phyloP scores from a whole-genome alignment of 2,329 filamentous ascomycete genomes.

The Penicillium sp. region DNA sequence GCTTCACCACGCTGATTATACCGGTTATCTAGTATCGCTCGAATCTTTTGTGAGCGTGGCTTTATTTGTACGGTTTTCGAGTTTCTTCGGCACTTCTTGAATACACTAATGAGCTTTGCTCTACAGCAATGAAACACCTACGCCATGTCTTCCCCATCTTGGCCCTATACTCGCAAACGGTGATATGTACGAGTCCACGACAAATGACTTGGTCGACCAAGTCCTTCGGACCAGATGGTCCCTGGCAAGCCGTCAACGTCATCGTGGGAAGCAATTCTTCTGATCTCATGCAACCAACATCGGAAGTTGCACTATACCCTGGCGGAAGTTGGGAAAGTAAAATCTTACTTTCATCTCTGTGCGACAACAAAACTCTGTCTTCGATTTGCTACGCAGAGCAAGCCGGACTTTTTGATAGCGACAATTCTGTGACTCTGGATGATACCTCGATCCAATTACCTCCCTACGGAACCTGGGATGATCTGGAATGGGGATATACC shows the following conservation, averaged over 20 bases:
- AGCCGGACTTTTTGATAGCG: constrained; percentile 1
- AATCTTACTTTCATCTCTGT: neutral
- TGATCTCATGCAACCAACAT: neutral
- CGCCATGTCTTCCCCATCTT: neutral
- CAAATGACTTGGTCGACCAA: constrained; percentile 9
- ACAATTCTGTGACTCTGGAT: neutral
- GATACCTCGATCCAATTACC: neutral
- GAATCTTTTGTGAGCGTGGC: too few species aligned
- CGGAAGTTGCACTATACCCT: constrained; percentile 11
- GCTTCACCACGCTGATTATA: too few species aligned
- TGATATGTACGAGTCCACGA: neutral
- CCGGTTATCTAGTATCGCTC: too few species aligned
- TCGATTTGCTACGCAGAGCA: constrained; percentile 3
- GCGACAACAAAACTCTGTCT: constrained; percentile 8
- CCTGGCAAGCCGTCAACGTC: constrained; percentile 23
- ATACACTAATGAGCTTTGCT: too few species aligned
- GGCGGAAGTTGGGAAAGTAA: constrained; percentile 10
- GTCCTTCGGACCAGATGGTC: constrained; percentile 19
- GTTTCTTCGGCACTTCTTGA: too few species aligned
- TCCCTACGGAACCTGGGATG: neutral
- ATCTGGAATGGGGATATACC: neutral
- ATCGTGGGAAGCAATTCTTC: constrained; percentile 1
- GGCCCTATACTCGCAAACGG: neutral
- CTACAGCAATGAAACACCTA: neutral
- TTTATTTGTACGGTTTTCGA: too few species aligned